These are phyloP conservation scores for Spathaspora passalidarum DNA, from an alignment of 805 yeast species.

Conservation along the genomic window DNA sequence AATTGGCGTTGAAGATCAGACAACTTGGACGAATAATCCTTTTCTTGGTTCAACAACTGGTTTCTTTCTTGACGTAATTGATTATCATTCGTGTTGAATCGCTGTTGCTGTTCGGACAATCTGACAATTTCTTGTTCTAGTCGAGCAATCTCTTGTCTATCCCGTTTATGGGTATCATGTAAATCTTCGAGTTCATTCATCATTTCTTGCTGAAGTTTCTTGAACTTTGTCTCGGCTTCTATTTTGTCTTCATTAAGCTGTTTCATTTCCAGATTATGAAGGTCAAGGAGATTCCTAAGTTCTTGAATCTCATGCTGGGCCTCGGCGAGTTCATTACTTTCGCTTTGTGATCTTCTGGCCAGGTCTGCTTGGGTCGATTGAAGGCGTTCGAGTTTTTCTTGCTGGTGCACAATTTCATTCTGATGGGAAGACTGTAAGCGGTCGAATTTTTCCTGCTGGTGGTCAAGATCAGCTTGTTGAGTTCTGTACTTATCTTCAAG, in stretches of 20 bases:
- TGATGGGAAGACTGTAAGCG: no score
- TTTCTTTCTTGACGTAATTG: conserved; percentile 1
- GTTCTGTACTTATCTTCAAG: neutral
- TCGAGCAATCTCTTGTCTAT: neutral
- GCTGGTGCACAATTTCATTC: no score
- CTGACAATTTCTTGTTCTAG: neutral
- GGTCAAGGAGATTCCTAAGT: neutral
- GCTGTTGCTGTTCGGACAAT: neutral
- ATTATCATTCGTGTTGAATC: neutral
- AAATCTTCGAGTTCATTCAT: neutral
- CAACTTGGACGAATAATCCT: neutral
- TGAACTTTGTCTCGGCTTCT: neutral
- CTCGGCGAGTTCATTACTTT: neutral
- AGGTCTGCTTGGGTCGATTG: neutral
- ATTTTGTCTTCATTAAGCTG: neutral
- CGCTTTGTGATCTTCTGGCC: no score
- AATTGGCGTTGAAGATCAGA: conserved; percentile 4
- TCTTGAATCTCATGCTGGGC: neutral
- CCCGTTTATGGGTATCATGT: neutral
- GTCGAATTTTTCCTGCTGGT: neutral
- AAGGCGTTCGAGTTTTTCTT: no score
- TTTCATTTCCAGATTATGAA: neutral
- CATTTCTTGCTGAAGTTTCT: neutral
- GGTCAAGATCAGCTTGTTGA: neutral
- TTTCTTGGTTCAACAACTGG: neutral